A percentile compares a stretch with the other conserved stretches of the same genome.
phyloP scores from a whole-genome alignment of 139 green algal genomes.

The Chlorella vulgaris region DNA sequence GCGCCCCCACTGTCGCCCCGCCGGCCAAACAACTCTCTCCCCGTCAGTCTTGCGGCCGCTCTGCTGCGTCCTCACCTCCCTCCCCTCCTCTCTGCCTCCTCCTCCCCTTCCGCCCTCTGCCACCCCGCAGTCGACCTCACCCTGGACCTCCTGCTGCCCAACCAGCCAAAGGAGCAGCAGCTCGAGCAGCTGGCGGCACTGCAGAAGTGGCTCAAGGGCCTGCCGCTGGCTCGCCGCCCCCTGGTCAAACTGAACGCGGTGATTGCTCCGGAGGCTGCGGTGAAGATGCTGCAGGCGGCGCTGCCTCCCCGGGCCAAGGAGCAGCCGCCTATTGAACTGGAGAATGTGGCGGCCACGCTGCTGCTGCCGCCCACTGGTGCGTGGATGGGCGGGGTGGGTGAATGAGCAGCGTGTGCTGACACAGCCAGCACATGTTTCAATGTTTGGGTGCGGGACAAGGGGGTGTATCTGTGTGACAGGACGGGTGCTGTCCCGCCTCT shows the following conservation, averaged over 20 bases:
- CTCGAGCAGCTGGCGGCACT: constrained; percentile 44
- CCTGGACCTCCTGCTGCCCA: constrained; percentile 47
- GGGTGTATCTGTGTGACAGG: neutral
- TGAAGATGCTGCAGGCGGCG: constrained; percentile 70
- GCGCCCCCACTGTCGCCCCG: too few relatives aligned
- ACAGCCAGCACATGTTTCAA: too few relatives aligned
- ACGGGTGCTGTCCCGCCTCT: neutral
- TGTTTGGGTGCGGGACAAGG: too few relatives aligned
- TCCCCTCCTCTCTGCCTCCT: neutral
- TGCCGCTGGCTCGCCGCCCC: constrained; percentile 63
- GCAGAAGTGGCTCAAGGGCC: constrained; percentile 72
- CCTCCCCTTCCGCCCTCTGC: neutral
- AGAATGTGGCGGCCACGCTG: constrained; percentile 76
- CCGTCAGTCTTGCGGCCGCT: too few relatives aligned
- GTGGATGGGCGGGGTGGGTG: too few relatives aligned
- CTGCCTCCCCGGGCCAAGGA: constrained; percentile 28
- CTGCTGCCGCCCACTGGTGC: constrained; percentile 72
- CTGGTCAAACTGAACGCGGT: constrained; percentile 69
- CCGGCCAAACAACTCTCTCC: too few relatives aligned
- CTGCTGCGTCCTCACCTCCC: too few relatives aligned
- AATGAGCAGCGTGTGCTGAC: too few relatives aligned
- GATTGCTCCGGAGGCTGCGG: constrained; percentile 76
- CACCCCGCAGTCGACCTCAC: constrained; percentile 27
- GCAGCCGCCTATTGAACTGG: constrained; percentile 60
- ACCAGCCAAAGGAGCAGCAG: constrained; percentile 36